Conservation (phyloP, 805 yeast genomes). For the Aciculoconidium aculeatum region DNA sequence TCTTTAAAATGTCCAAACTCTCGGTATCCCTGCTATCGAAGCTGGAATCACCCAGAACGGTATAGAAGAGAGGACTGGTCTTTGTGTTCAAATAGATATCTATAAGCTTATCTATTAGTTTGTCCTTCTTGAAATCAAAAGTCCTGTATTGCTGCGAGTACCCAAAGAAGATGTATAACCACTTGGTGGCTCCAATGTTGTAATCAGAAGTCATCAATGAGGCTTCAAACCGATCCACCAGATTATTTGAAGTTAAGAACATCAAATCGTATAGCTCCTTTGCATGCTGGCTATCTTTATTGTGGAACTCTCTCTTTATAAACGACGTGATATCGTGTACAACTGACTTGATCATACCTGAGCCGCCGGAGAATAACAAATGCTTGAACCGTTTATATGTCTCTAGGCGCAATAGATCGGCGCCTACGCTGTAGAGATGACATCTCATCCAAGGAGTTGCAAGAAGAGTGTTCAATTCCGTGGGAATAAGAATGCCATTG, state of each 20-base stretch:
- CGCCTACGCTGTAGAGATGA: slow-evolving; percentile 30
- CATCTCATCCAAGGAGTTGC: slow-evolving; percentile 24
- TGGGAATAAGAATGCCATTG: slow-evolving; percentile 4
- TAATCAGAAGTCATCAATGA: slow-evolving; percentile 6
- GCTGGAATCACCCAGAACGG: slow-evolving; percentile 4
- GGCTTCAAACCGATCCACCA: no score
- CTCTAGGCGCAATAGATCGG: slow-evolving; percentile 26
- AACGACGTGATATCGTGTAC: slow-evolving; percentile 30
- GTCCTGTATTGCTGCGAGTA: slow-evolving; percentile 18
- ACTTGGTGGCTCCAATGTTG: slow-evolving; percentile 9
- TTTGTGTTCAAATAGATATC: slow-evolving; percentile 22
- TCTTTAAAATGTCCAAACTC: slow-evolving; percentile 14
- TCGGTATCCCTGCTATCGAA: slow-evolving; percentile 8
- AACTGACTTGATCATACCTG: slow-evolving; percentile 26
- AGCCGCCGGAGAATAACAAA: slow-evolving; percentile 23
- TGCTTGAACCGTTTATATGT: slow-evolving; percentile 28
- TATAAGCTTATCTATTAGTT: slow-evolving; percentile 24
- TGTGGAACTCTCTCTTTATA: slow-evolving; percentile 22
- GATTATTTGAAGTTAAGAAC: neutral
- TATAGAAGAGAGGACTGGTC: slow-evolving; percentile 8
- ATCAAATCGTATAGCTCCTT: slow-evolving; percentile 18
- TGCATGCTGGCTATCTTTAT: slow-evolving; percentile 10
- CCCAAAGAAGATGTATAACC: slow-evolving; percentile 25
- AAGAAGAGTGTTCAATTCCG: slow-evolving; percentile 8
- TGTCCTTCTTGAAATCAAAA: slow-evolving; percentile 16